Conservation (phyloP, 164 flowering plant species). For the Akebia trifoliata region DNA sequence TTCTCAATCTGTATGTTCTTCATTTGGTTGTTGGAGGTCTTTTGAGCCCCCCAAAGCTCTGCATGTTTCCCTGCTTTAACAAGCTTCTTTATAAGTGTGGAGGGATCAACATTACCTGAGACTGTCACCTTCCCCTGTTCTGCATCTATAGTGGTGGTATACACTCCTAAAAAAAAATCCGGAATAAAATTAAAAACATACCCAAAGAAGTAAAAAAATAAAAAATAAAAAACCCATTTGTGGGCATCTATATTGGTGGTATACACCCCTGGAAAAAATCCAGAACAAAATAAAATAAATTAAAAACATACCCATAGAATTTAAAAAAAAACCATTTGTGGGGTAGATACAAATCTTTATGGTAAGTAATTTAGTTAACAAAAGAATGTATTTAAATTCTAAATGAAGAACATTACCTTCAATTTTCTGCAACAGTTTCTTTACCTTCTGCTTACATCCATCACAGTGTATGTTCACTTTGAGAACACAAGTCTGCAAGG, state of each 20-base stretch:
- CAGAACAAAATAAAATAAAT: no score
- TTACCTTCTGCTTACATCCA: conserved; percentile 82
- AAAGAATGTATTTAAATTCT: neutral
- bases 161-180: conserved; percentile 55
- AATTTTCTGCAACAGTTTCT: conserved; percentile 79
- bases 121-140: conserved; percentile 93
- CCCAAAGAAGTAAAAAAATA: conserved; percentile 3
- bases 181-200: neutral
- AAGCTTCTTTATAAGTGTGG: conserved; percentile 73
- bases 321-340: no score
- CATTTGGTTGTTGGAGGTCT: conserved; percentile 49
- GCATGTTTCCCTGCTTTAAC: conserved; percentile 75
- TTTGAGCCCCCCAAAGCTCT: conserved; percentile 74
- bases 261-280: no score
- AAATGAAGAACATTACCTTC: conserved; percentile 42
- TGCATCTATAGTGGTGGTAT: conserved; percentile 57
- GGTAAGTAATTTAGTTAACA: neutral
- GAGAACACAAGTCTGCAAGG: conserved; percentile 73
- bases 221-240: conserved; percentile 33
- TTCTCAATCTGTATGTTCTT: conserved; percentile 64
- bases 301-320: no score
- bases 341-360: no score
- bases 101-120: conserved; percentile 73
- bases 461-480: conserved; percentile 89
- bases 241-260: no score